A percentile compares a stretch with the other conserved stretches of the same genome.
phyloP scores from a whole-genome alignment of 495 filamentous ascomycete genomes.

The Daldinia vernicosa region DNA sequence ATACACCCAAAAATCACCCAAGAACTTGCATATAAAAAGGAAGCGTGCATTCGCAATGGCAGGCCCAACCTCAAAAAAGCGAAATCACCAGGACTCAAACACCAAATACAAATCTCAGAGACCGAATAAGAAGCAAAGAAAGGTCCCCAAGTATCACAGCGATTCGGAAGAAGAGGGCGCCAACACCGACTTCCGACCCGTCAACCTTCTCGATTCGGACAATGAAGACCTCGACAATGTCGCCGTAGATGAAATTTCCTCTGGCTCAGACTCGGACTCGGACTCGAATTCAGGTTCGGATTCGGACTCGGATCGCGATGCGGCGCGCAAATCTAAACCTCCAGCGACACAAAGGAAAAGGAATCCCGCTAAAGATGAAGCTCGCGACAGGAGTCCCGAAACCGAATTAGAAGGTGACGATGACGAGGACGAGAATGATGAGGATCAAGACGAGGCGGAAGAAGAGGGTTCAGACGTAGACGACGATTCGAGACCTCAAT shows the following conservation, averaged over 20 bases:
- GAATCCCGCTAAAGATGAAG: slow-evolving; percentile 49
- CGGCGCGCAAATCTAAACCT: slow-evolving; percentile 12
- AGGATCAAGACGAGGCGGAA: slow-evolving; percentile 47
- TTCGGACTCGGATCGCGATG: slow-evolving; percentile 44
- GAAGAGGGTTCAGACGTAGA: slow-evolving; percentile 46
- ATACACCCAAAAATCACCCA: no score
- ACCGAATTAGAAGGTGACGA: slow-evolving; percentile 49
- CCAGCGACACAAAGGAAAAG: slow-evolving; percentile 32
- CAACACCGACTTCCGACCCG: slow-evolving; percentile 66
- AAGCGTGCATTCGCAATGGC: slow-evolving; percentile 21
- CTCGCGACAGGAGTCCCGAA: slow-evolving; percentile 44
- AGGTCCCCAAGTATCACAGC: slow-evolving; percentile 77
- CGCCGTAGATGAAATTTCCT: slow-evolving; percentile 54
- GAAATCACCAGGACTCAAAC: slow-evolving; percentile 55
- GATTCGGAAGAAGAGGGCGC: slow-evolving; percentile 64
- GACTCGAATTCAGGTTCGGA: slow-evolving; percentile 50
- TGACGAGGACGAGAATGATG: slow-evolving; percentile 23
- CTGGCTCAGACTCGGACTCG: slow-evolving; percentile 50
- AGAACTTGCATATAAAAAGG: not conserved
- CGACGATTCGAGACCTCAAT: slow-evolving; percentile 47
- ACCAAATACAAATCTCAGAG: slow-evolving; percentile 62
- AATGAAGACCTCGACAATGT: slow-evolving; percentile 64
- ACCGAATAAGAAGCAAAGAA: slow-evolving; percentile 75
- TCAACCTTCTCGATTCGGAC: slow-evolving; percentile 74
- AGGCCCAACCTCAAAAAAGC: slow-evolving; percentile 28